A percentile compares a stretch with the other conserved stretches of the same genome.
Evolutionary conservation across 2,329 filamentous ascomycete species (phyloP).

Genomic region (Claviceps digitariae): DNA sequence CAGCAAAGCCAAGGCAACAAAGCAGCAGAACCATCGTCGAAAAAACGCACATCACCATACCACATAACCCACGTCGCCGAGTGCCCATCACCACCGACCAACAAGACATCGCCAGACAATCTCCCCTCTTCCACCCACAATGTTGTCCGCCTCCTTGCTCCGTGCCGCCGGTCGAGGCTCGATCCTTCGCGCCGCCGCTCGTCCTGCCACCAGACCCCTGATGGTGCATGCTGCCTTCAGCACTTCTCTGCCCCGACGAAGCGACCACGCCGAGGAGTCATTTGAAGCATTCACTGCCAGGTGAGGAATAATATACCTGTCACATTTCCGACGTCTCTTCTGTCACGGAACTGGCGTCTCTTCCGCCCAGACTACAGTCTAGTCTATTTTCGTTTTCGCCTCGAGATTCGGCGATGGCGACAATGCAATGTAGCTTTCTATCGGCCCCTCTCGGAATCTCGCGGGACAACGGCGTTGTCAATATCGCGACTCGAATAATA

Average conservation of each 20-base stretch:
- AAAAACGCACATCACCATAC: conserved; percentile 11
- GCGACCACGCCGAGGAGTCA: conserved; percentile 78
- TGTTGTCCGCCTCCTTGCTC: conserved; percentile 56
- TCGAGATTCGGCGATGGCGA: not conserved
- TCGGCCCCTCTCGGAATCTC: not conserved
- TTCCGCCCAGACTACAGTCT: not conserved
- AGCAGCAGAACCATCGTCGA: conserved; percentile 16
- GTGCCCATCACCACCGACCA: conserved; percentile 3
- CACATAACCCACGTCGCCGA: conserved; percentile 5
- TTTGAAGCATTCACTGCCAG: conserved; percentile 98
- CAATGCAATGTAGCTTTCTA: not conserved
- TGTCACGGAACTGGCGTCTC: not conserved
- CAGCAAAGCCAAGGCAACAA: not conserved
- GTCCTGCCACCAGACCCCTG: conserved; percentile 41
- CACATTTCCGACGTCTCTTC: not conserved
- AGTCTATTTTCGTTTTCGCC: not conserved
- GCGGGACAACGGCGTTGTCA: not conserved
- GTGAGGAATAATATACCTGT: conserved; percentile 39
- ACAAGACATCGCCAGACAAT: not conserved
- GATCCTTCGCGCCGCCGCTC: conserved; percentile 50
- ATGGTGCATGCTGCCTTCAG: conserved; percentile 48
- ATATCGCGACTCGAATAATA: not conserved
- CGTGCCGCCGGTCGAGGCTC: conserved; percentile 57
- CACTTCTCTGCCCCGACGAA: conserved; percentile 42
- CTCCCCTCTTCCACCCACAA: conserved; percentile 20